Evolutionary conservation across 768 basidiomycete species (phyloP).

Genomic region (Boletus rufocinnamomeus): DNA sequence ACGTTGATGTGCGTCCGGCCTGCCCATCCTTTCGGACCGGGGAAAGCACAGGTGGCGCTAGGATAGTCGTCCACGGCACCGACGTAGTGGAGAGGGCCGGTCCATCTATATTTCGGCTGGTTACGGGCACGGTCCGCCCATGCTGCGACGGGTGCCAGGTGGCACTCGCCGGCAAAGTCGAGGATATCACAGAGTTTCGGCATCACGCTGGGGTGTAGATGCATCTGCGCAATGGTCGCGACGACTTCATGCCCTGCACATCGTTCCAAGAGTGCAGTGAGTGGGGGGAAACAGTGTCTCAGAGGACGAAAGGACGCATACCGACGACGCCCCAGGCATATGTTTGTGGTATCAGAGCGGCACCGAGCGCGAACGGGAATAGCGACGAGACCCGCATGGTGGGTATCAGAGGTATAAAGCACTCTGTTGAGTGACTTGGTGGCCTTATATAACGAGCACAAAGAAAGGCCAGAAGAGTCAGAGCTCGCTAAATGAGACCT

Average conservation of each 20-base stretch:
- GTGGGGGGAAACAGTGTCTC: background rate
- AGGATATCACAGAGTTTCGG: conserved; percentile 73
- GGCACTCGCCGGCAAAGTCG: conserved; percentile 54
- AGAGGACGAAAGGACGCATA: conserved; percentile 15
- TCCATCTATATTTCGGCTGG: conserved; percentile 61
- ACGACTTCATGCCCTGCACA: conserved; percentile 82
- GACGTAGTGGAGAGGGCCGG: conserved; percentile 73
- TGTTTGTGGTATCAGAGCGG: conserved; percentile 27
- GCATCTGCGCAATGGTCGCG: conserved; percentile 92
- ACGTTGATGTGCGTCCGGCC: conserved; percentile 63
- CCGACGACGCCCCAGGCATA: conserved; percentile 46
- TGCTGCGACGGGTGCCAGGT: conserved; percentile 78
- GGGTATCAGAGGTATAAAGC: conserved; percentile 17
- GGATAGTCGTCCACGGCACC: conserved; percentile 79
- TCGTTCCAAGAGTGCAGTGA: background rate
- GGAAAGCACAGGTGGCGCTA: conserved; percentile 71
- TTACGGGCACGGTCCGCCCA: conserved; percentile 83
- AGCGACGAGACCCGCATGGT: conserved; percentile 26
- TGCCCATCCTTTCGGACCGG: conserved; percentile 74
- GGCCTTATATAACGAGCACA: conserved; percentile 10
- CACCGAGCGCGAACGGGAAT: conserved; percentile 14
- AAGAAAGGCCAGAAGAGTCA: background rate
- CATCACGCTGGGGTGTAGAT: conserved; percentile 74
- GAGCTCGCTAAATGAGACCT: conserved; percentile 16
- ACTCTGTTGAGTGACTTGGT: background rate